phyloP scores from a whole-genome alignment of 1,284 basidiomycete species.

The Neonothopanus nambi region DNA sequence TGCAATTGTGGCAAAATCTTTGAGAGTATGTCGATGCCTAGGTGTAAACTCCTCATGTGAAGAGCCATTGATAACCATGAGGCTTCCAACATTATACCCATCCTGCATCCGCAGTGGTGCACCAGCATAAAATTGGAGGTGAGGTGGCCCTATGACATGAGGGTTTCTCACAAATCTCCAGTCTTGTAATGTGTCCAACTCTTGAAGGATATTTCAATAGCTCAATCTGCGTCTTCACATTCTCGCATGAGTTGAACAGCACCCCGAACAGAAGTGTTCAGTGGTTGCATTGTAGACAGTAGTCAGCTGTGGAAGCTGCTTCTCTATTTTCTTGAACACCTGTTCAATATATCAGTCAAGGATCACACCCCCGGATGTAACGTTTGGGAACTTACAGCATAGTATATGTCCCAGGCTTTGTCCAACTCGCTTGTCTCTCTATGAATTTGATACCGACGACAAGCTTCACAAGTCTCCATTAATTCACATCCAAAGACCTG shows the following conservation, averaged over 20 bases:
- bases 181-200: conserved; percentile 79
- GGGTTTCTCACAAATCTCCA: conserved; percentile 90
- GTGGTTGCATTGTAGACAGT: no score
- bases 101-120: conserved; percentile 88
- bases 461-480: conserved; percentile 92
- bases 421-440: conserved; percentile 92
- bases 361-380: conserved; percentile 2
- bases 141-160: conserved; percentile 64
- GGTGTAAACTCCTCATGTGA: conserved; percentile 87
- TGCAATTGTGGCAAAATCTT: conserved; percentile 93
- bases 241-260: no score
- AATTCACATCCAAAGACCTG: conserved; percentile 96
- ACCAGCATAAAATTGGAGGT: conserved; percentile 89
- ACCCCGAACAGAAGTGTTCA: no score
- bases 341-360: conserved; percentile 28
- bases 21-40: conserved; percentile 86
- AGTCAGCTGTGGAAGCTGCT: conserved; percentile 88
- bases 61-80: conserved; percentile 85
- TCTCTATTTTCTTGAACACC: conserved; percentile 97
- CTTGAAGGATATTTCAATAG: no score
- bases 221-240: no score
- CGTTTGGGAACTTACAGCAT: conserved; percentile 53
- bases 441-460: conserved; percentile 83
- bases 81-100: conserved; percentile 86
- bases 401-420: conserved; percentile 99